A percentile compares a stretch with the other conserved stretches of the same genome.
phyloP scores from a whole-genome alignment of 2,329 filamentous ascomycete genomes.

The Leptographium lundbergii region DNA sequence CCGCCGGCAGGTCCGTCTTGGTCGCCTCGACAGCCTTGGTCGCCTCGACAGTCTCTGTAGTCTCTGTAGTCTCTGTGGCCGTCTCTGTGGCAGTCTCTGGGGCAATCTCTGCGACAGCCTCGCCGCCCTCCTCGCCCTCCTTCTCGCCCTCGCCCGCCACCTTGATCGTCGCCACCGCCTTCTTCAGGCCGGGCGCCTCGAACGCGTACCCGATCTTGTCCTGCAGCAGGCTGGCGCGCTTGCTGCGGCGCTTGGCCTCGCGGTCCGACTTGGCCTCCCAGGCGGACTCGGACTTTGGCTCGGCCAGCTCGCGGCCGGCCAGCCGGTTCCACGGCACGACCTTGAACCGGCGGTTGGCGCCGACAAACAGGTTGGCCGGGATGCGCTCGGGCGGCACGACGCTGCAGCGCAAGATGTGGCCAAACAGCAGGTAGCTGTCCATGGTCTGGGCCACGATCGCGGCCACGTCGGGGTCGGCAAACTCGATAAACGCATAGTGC shows the following conservation, averaged over 20 bases:
- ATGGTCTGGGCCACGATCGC: slow-evolving; percentile 90
- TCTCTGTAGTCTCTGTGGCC: not conserved
- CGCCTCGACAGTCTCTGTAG: slow-evolving; percentile 8
- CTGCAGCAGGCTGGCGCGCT: slow-evolving; percentile 63
- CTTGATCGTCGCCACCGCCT: slow-evolving; percentile 19
- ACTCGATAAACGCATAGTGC: slow-evolving; percentile 93
- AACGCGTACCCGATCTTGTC: slow-evolving; percentile 68
- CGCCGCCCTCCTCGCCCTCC: not conserved
- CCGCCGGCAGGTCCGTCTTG: not conserved
- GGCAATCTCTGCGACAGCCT: not conserved
- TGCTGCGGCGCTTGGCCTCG: slow-evolving; percentile 57
- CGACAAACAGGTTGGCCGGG: slow-evolving; percentile 75
- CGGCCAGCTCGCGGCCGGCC: slow-evolving; percentile 60
- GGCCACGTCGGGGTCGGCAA: slow-evolving; percentile 62
- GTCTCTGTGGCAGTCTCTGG: not conserved
- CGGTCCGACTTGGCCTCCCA: slow-evolving; percentile 66
- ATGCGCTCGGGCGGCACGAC: slow-evolving; percentile 60
- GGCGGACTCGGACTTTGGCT: slow-evolving; percentile 57
- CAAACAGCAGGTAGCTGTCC: slow-evolving; percentile 94
- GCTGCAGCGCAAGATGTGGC: slow-evolving; percentile 75
- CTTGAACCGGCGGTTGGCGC: slow-evolving; percentile 83
- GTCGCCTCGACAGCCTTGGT: not conserved
- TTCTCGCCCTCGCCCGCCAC: not conserved
- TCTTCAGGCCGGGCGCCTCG: slow-evolving; percentile 59
- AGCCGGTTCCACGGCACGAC: slow-evolving; percentile 74